Evolutionary conservation across 495 filamentous ascomycete genomes (phyloP).

Genomic region (Neurospora sp.): DNA sequence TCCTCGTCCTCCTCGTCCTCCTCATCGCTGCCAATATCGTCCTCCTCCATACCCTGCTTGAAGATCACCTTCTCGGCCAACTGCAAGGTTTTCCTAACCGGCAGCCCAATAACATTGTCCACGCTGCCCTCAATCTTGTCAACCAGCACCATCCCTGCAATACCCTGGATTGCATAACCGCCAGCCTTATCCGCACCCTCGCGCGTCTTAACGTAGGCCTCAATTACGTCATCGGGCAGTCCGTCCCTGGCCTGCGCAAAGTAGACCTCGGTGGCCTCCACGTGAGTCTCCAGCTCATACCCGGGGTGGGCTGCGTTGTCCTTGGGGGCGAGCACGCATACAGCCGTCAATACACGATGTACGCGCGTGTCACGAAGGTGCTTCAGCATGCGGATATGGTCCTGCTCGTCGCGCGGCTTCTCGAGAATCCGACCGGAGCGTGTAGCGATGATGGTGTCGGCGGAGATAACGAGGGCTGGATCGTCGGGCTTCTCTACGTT

Average conservation of each 20-base stretch:
- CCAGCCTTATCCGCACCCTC: constrained; percentile 96
- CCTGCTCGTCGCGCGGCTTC: constrained; percentile 72
- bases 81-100: constrained; percentile 66
- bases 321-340: constrained; percentile 71
- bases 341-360: constrained; percentile 74
- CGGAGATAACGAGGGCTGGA: constrained; percentile 77
- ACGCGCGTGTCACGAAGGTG: constrained; percentile 58
- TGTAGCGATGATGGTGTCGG: constrained; percentile 84
- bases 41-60: constrained; percentile 27
- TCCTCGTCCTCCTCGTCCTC: constrained; percentile 16
- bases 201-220: constrained; percentile 78
- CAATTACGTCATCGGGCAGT: constrained; percentile 49
- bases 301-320: constrained; percentile 68
- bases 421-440: constrained; percentile 68
- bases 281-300: constrained; percentile 67
- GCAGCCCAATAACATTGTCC: constrained; percentile 96
- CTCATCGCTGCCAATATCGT: constrained; percentile 14
- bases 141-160: constrained; percentile 69
- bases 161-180: constrained; percentile 86
- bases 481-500: constrained; percentile 32
- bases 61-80: constrained; percentile 76
- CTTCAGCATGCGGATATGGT: constrained; percentile 75
- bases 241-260: constrained; percentile 74
- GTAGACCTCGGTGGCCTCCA: constrained; percentile 78
- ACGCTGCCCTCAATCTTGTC: constrained; percentile 80